Percentiles rank a stretch among this genome's conserved stretches.
Conservation (phyloP, 2,329 filamentous ascomycete species). For the Claviceps digitariae region DNA sequence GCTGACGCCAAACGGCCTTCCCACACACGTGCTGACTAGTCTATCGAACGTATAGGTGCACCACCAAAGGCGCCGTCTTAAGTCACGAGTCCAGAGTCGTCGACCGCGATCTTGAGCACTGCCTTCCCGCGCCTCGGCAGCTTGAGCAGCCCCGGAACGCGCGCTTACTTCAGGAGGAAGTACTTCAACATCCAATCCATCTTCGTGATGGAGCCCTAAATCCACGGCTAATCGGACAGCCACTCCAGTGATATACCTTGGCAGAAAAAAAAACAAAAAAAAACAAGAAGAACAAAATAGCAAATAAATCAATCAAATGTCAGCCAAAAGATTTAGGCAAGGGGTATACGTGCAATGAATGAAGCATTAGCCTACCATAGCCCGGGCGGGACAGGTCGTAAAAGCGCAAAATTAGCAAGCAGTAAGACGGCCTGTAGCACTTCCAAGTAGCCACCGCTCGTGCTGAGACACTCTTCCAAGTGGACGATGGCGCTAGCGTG, state of each 20-base stretch:
- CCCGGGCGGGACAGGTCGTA: constrained; percentile 83
- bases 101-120: constrained; percentile 43
- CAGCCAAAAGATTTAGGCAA: neutral
- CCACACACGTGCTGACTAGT: constrained; percentile 89
- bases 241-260: constrained; percentile 80
- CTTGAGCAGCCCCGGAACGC: constrained; percentile 16
- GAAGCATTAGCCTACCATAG: constrained; percentile 49
- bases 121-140: constrained; percentile 9
- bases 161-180: constrained; percentile 33
- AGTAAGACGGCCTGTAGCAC: constrained; percentile 88
- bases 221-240: constrained; percentile 84
- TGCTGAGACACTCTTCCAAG: constrained; percentile 72
- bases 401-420: constrained; percentile 78
- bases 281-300: neutral
- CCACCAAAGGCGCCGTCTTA: constrained; percentile 86
- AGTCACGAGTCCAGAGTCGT: constrained; percentile 72
- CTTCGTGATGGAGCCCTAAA: constrained; percentile 83
- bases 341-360: too few relatives aligned
- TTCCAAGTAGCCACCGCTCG: constrained; percentile 78
- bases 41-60: constrained; percentile 91
- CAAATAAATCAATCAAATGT: neutral
- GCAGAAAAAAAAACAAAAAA: neutral
- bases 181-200: constrained; percentile 52
- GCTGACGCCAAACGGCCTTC: constrained; percentile 85
- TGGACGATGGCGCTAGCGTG: constrained; percentile 90